Evolutionary conservation across 2,329 filamentous ascomycete genomes (phyloP).

Genomic region (Nannizzia gypsea): DNA sequence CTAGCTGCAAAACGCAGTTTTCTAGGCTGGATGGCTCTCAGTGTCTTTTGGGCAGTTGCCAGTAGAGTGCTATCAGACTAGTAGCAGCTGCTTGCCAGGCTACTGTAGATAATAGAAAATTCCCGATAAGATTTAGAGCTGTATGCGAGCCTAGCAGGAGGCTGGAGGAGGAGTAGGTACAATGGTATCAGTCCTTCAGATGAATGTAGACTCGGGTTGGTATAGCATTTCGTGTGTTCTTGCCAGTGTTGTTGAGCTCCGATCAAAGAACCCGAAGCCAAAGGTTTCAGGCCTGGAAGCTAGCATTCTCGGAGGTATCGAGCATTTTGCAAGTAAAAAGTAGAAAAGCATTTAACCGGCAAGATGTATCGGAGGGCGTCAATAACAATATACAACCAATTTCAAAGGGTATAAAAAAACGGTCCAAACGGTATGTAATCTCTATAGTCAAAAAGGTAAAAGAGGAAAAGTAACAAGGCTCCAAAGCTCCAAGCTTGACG

Average conservation of each 20-base stretch:
- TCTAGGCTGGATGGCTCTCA: too few species aligned
- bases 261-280: too few species aligned
- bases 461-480: not conserved
- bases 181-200: not conserved
- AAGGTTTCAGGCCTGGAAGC: not conserved
- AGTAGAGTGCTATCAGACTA: too few species aligned
- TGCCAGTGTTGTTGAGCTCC: not conserved
- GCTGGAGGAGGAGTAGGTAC: too few species aligned
- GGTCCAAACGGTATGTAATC: not conserved
- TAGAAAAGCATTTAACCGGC: not conserved
- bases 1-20: not conserved
- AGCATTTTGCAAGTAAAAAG: not conserved
- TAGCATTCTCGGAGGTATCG: not conserved
- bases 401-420: slow-evolving; percentile 3
- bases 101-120: too few species aligned
- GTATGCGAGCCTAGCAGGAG: too few species aligned
- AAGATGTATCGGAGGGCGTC: not conserved
- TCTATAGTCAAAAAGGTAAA: not conserved
- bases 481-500: not conserved
- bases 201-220: not conserved
- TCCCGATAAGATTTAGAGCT: too few species aligned
- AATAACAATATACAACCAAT: not conserved
- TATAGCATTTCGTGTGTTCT: not conserved
- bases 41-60: too few species aligned
- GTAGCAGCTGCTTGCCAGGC: too few species aligned